phyloP scores from a whole-genome alignment of 306 rosid species.

The Malus orientalis region DNA sequence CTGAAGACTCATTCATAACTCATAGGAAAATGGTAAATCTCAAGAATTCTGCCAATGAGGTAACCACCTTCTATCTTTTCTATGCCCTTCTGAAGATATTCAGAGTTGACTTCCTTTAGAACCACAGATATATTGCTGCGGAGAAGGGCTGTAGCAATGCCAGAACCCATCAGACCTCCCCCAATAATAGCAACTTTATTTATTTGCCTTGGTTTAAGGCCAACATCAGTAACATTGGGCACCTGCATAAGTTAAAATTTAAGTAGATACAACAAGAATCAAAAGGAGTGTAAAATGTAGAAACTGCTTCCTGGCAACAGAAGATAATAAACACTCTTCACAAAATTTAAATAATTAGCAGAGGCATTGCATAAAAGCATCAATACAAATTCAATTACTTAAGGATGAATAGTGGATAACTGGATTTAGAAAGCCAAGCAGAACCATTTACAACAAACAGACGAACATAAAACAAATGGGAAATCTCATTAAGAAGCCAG shows the following conservation, averaged over 20 bases:
- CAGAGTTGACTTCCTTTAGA: constrained; percentile 82
- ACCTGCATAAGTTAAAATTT: constrained; percentile 43
- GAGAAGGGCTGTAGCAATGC: constrained; percentile 85
- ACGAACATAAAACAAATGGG: neutral
- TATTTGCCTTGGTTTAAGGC: constrained; percentile 80
- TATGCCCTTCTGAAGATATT: constrained; percentile 70
- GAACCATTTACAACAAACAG: neutral
- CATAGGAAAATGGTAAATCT: neutral
- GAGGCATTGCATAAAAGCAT: neutral
- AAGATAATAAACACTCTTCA: neutral
- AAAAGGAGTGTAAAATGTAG: neutral
- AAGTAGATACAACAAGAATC: neutral
- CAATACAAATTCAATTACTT: neutral
- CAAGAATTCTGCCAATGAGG: neutral
- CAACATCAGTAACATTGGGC: constrained; percentile 81
- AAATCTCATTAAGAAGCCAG: neutral
- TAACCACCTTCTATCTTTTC: constrained; percentile 66
- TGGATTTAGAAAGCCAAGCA: neutral
- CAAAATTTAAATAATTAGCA: neutral
- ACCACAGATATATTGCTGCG: constrained; percentile 62
- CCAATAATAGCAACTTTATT: constrained; percentile 89
- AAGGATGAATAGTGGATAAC: neutral
- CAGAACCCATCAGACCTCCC: constrained; percentile 99
- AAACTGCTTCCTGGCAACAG: neutral
- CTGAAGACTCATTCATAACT: neutral